phyloP scores from a whole-genome alignment of 2,329 filamentous ascomycete genomes.

The Penicillium sp. region DNA sequence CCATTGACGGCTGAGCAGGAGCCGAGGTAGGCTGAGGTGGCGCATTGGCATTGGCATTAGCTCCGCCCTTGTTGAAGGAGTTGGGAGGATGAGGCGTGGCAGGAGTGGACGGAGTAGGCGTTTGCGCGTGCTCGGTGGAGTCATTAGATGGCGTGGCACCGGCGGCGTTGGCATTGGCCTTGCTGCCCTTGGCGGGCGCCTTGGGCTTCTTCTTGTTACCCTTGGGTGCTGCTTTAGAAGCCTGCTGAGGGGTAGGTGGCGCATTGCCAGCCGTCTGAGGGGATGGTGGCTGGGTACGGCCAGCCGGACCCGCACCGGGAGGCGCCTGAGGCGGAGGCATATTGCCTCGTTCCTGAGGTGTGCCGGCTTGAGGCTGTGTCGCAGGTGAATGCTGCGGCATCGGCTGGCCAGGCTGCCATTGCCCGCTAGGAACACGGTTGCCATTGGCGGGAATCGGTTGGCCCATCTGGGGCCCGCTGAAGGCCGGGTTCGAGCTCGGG shows the following conservation, averaged over 20 bases:
- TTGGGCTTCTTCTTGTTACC: constrained; percentile 58
- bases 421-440: constrained; percentile 41
- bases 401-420: constrained; percentile 43
- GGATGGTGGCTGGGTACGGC: constrained; percentile 44
- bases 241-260: constrained; percentile 61
- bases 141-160: constrained; percentile 47
- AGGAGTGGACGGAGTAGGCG: constrained; percentile 50
- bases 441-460: constrained; percentile 44
- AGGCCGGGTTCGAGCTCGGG: constrained; percentile 53
- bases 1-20: constrained; percentile 35
- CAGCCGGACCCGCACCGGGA: constrained; percentile 37
- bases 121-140: constrained; percentile 44
- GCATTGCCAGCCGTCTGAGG: constrained; percentile 47
- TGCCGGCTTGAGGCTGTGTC: constrained; percentile 48
- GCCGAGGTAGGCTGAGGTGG: constrained; percentile 36
- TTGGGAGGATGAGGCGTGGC: constrained; percentile 48
- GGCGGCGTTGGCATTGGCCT: constrained; percentile 38
- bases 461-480: constrained; percentile 42
- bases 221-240: constrained; percentile 58
- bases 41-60: constrained; percentile 34
- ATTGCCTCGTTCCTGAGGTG: constrained; percentile 56
- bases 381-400: constrained; percentile 50
- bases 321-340: constrained; percentile 52
- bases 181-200: constrained; percentile 46
- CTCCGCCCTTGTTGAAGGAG: constrained; percentile 44